Evolutionary conservation across 306 rosid species (phyloP).

Genomic region (Gynostemma pentaphyllum): DNA sequence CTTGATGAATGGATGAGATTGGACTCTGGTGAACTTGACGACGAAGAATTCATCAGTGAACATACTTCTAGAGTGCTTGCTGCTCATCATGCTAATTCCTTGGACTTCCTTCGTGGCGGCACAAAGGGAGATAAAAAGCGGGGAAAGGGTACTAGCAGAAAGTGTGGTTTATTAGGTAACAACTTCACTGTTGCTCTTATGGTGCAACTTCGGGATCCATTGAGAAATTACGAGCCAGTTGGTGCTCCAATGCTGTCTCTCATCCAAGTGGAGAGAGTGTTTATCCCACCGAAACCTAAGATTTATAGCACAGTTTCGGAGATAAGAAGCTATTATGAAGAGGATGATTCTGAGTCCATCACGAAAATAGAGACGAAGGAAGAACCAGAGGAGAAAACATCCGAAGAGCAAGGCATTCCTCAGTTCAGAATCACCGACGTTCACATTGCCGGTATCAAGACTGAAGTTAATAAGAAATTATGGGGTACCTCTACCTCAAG

Average conservation of each 20-base stretch:
- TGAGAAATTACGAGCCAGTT: conserved; percentile 74
- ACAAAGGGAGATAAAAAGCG: conserved; percentile 47
- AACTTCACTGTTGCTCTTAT: conserved; percentile 70
- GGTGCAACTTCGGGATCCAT: conserved; percentile 92
- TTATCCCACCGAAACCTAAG: conserved; percentile 66
- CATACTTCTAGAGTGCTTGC: conserved; percentile 73
- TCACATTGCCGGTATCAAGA: conserved; percentile 63
- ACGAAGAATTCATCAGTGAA: conserved; percentile 65
- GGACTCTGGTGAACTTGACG: conserved; percentile 87
- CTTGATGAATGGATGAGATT: conserved; percentile 89
- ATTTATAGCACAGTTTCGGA: conserved; percentile 38
- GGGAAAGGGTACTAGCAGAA: conserved; percentile 38
- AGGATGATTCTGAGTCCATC: conserved; percentile 29
- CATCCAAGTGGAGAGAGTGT: conserved; percentile 82
- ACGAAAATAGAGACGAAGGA: conserved; percentile 28
- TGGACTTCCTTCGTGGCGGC: conserved; percentile 41
- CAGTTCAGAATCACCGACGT: conserved; percentile 70
- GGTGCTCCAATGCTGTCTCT: conserved; percentile 86
- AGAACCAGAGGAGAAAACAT: conserved; percentile 22
- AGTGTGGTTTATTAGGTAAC: conserved; percentile 75
- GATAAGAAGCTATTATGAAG: conserved; percentile 29
- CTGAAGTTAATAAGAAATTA: conserved; percentile 40
- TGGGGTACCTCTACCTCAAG: conserved; percentile 39
- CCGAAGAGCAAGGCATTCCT: conserved; percentile 47
- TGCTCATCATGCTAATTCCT: conserved; percentile 77